A percentile compares a stretch with the other conserved stretches of the same genome.
Evolutionary conservation across 768 basidiomycete genomes (phyloP).

Genomic region (Cubamyces lactineus): DNA sequence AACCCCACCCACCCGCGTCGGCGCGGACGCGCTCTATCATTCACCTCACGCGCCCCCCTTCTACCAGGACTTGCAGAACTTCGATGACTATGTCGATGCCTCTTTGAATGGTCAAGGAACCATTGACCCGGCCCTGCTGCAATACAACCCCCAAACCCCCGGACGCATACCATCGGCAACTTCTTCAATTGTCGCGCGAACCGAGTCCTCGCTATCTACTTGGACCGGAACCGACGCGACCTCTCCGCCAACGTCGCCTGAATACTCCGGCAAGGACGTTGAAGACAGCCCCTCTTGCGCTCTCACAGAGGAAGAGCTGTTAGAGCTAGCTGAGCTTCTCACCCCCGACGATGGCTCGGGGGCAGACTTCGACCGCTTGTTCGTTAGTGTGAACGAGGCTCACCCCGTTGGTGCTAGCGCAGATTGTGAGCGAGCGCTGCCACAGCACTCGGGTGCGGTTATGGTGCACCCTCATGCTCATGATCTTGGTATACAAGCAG

Average conservation of each 20-base stretch:
- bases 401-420: no score
- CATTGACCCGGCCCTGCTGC: not conserved
- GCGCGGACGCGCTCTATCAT: not conserved
- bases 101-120: not conserved
- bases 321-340: not conserved
- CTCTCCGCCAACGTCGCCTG: not conserved
- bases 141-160: not conserved
- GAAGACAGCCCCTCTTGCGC: not conserved
- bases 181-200: not conserved
- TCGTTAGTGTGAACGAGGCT: no score
- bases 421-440: constrained; percentile 1
- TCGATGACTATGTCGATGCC: not conserved
- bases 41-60: not conserved
- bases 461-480: constrained; percentile 6
- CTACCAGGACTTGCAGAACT: not conserved
- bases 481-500: not conserved
- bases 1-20: not conserved
- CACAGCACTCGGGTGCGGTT: constrained; percentile 3
- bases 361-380: no score
- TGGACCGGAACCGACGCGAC: not conserved
- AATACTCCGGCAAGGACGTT: not conserved
- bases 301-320: not conserved
- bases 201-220: not conserved
- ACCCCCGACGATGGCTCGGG: no score
- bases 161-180: not conserved